Base-by-base conservation (phyloP, 164 flowering plant species). In the Magnolia sinica region DNA sequence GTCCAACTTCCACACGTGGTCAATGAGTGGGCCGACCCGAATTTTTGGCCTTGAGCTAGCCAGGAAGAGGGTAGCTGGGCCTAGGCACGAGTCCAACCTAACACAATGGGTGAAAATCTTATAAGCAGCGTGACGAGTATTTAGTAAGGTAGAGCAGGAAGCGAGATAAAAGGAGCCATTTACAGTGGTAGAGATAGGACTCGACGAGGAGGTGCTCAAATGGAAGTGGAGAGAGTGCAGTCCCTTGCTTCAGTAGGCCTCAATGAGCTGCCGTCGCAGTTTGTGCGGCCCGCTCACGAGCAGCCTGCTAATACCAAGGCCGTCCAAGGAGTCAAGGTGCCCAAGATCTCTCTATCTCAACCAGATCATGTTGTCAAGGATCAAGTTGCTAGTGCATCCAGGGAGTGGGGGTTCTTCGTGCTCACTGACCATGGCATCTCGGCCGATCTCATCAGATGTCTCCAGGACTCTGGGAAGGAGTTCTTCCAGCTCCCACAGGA, bases 361-460 rank as follows among this genome's bases (percentile, higher is more conserved):
- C 83, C 86, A 0, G 76, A 19, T 29, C 77, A 85, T 1, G 79
- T 27, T 1, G 74, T 87, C 11, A 82, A 82, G 8, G 22, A 73
- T 0, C 80, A 83, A 61, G 59, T 88, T 5, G 67, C 70, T 0
- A 23, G 59, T 71, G 91, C 89, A 0, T 69, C 82, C 52, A 74
- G 72, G 1, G 83, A 88, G n/a, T 88, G 91, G 90, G 91, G 91
- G 0, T 79, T 85, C 50, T 87, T 88, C 73, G 77, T 80, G 27
- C 1, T 85, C 23, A 79, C 78, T 8, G 83, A 87, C 45, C 91
- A 88, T 64, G 88, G 87, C 50, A 79, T 87, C 1, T 50, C 87
- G 0, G 27, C 83, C 8, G 7, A 59, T 5, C 67, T 87, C 78
- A 77, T 88, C 78, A 11, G 50, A 5, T 73, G 75, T 61, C 75